Evolutionary conservation across 176 grass and related monocot species (phyloP).

Genomic region (Luzula sylvatica): DNA sequence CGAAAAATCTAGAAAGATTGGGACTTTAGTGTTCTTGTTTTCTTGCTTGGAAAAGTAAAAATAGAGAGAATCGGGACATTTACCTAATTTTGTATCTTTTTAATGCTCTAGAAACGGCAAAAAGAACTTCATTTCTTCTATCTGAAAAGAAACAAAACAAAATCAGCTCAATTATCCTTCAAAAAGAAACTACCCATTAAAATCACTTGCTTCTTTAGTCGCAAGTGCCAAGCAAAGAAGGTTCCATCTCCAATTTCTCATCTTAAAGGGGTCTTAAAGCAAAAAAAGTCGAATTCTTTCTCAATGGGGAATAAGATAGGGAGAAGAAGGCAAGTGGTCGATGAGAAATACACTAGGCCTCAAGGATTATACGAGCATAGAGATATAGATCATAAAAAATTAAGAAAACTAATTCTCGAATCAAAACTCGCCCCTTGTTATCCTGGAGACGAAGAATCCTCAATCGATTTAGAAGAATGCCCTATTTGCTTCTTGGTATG

Average conservation of each 20-base stretch:
- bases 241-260: background rate
- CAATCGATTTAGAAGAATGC: slow-evolving; percentile 73
- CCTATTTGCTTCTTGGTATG: slow-evolving; percentile 97
- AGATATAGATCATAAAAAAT: slow-evolving; percentile 94
- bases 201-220: slow-evolving; percentile 23
- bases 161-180: too few relatives aligned
- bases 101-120: too few relatives aligned
- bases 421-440: slow-evolving; percentile 96
- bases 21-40: too few relatives aligned
- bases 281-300: slow-evolving; percentile 26
- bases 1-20: too few relatives aligned
- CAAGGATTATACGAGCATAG: slow-evolving; percentile 88
- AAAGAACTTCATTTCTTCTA: too few relatives aligned
- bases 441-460: slow-evolving; percentile 54
- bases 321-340: slow-evolving; percentile 62
- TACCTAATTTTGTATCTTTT: background rate
- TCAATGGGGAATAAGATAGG: slow-evolving; percentile 93
- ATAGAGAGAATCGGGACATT: background rate
- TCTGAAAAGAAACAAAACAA: too few relatives aligned
- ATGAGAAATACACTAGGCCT: slow-evolving; percentile 79
- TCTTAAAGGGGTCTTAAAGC: slow-evolving; percentile 1
- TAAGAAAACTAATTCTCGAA: slow-evolving; percentile 94
- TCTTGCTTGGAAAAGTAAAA: too few relatives aligned
- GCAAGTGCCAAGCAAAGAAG: slow-evolving; percentile 16
- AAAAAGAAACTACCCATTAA: too few relatives aligned